Conservation (phyloP, 768 basidiomycete species). For the Gloeopeniophorella convolvens region DNA sequence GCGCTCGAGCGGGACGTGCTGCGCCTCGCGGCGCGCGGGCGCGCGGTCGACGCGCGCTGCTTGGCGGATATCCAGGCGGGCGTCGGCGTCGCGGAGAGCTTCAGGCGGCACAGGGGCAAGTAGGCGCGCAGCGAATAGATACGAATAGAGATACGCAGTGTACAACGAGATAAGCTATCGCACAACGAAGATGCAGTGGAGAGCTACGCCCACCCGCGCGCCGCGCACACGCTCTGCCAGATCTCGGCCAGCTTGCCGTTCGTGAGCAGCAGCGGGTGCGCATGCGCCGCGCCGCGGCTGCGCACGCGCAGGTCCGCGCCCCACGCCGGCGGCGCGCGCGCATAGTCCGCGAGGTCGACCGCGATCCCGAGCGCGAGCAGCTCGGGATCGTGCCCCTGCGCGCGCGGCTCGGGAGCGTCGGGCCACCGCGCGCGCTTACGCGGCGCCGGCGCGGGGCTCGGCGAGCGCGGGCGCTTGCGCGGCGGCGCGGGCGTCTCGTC, state of each 20-base stretch:
- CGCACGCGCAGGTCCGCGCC: background rate
- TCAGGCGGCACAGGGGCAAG: conserved; percentile 65
- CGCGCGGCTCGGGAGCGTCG: no score
- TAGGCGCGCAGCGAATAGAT: conserved; percentile 30
- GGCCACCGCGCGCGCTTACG: no score
- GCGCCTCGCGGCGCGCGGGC: conserved; percentile 48
- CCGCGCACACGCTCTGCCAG: conserved; percentile 9
- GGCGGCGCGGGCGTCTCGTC: no score
- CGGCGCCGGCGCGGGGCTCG: no score
- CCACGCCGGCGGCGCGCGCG: conserved; percentile 3
- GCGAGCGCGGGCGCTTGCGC: no score
- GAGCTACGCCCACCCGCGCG: conserved; percentile 11
- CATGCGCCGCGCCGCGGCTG: background rate
- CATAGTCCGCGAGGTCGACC: conserved; percentile 8
- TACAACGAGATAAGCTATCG: background rate
- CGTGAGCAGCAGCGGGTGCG: background rate
- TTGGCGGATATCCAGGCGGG: conserved; percentile 72
- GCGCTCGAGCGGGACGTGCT: conserved; percentile 48
- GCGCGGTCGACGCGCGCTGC: conserved; percentile 63
- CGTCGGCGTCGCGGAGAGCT: conserved; percentile 68
- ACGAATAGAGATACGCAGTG: conserved; percentile 4
- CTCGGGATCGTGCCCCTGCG: conserved; percentile 1
- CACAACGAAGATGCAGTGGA: background rate
- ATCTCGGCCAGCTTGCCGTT: conserved; percentile 12
- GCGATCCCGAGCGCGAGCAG: conserved; percentile 4